Evolutionary conservation across 225 moss, liverwort and hornwort genomes (phyloP).

Genomic region (Physcomitrellopsis africana): DNA sequence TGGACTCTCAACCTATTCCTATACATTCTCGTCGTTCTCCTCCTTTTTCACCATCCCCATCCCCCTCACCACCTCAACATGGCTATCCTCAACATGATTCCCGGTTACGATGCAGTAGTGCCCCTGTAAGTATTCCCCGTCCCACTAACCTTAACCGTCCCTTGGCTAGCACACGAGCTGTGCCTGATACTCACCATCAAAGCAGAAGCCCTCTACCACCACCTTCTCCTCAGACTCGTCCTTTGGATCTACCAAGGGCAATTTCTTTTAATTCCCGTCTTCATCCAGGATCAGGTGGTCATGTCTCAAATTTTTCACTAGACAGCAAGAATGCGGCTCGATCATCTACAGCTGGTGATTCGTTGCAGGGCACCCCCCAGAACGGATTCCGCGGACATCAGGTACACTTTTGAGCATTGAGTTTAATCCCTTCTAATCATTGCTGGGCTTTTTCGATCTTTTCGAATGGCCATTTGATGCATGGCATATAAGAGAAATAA

Average conservation of each 20-base stretch:
- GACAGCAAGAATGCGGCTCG: conserved; percentile 74
- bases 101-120: conserved; percentile 60
- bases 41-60: conserved; percentile 81
- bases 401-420: conserved; percentile 35
- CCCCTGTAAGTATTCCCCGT: conserved; percentile 89
- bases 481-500: background rate
- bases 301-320: conserved; percentile 63
- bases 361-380: conserved; percentile 74
- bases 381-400: conserved; percentile 72
- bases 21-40: conserved; percentile 68
- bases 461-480: background rate
- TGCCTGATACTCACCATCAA: conserved; percentile 48
- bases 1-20: conserved; percentile 83
- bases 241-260: conserved; percentile 61
- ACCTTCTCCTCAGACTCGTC: conserved; percentile 74
- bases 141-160: conserved; percentile 48
- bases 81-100: conserved; percentile 45
- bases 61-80: conserved; percentile 86
- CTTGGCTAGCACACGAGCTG: conserved; percentile 31
- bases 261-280: conserved; percentile 62
- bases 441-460: conserved; percentile 8
- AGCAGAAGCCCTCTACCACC: conserved; percentile 81
- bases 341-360: conserved; percentile 66
- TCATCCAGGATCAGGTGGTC: conserved; percentile 58
- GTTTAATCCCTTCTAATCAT: background rate